A percentile compares a stretch with the other conserved stretches of the same genome.
phyloP scores from a whole-genome alignment of 2,329 filamentous ascomycete species.

The Pseudogymnoascus verrucosus region DNA sequence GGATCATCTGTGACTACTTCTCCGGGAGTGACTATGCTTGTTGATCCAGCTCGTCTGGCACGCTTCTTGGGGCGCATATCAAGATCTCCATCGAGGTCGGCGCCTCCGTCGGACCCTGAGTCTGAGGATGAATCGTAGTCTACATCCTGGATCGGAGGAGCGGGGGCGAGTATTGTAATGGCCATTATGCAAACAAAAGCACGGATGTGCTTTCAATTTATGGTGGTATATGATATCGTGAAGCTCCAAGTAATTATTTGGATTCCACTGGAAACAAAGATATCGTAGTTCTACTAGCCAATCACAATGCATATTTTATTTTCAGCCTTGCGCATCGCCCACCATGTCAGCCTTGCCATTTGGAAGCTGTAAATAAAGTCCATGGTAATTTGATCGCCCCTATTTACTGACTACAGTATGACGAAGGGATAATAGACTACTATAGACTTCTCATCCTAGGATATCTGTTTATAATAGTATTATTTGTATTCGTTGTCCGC shows the following conservation, averaged over 20 bases:
- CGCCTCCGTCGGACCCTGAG: slow-evolving; percentile 24
- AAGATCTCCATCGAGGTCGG: slow-evolving; percentile 27
- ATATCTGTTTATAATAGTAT: neutral
- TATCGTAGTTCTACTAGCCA: neutral
- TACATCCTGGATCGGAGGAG: slow-evolving; percentile 18
- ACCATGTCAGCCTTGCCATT: neutral
- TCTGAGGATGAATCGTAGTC: slow-evolving; percentile 16
- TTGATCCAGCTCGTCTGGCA: slow-evolving; percentile 26
- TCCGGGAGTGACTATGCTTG: slow-evolving; percentile 75
- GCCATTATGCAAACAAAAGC: slow-evolving; percentile 20
- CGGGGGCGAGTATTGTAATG: slow-evolving; percentile 28
- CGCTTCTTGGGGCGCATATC: slow-evolving; percentile 38
- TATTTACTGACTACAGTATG: neutral
- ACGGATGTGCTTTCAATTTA: neutral
- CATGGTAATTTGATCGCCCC: neutral
- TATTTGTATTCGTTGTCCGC: neutral
- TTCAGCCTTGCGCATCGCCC: neutral
- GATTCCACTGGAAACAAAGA: neutral
- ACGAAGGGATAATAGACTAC: neutral
- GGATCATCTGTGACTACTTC: slow-evolving; percentile 80
- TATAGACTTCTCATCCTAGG: neutral
- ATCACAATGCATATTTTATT: neutral
- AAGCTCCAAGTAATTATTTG: slow-evolving; percentile 4
- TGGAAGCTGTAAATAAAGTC: neutral
- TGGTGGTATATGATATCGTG: neutral